Conservation (phyloP, 768 basidiomycete genomes). For the Suillus lakei region DNA sequence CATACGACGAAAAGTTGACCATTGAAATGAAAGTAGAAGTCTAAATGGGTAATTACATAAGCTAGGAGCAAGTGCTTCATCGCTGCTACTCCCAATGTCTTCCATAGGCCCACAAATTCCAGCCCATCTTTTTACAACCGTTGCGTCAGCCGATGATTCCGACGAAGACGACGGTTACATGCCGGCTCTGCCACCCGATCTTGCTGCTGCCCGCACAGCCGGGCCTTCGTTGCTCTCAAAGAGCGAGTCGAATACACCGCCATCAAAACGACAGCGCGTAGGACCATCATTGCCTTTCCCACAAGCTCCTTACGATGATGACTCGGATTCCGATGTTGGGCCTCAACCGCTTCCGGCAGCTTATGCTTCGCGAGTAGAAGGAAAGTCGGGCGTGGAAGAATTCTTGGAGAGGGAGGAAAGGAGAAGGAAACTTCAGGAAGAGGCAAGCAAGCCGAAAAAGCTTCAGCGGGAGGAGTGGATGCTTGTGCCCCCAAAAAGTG, state of each 20-base stretch:
- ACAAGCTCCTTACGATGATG: slow-evolving; percentile 45
- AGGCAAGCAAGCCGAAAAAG: slow-evolving; percentile 77
- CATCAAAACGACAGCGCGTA: slow-evolving; percentile 42
- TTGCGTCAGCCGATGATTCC: slow-evolving; percentile 25
- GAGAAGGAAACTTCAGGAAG: slow-evolving; percentile 74
- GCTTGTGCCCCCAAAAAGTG: slow-evolving; percentile 88
- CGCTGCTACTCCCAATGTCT: slow-evolving; percentile 40
- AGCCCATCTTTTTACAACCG: slow-evolving; percentile 44
- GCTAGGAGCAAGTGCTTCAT: too few species aligned
- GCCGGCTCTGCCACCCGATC: slow-evolving; percentile 77
- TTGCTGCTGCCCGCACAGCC: slow-evolving; percentile 49
- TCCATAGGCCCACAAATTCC: slow-evolving; percentile 64
- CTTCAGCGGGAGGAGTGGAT: slow-evolving; percentile 96
- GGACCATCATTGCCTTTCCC: slow-evolving; percentile 59
- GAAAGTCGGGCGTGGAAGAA: slow-evolving; percentile 72
- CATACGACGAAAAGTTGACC: too few species aligned
- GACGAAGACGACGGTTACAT: slow-evolving; percentile 67
- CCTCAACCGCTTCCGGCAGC: slow-evolving; percentile 73
- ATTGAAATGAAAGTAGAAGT: too few species aligned
- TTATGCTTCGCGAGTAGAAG: slow-evolving; percentile 32
- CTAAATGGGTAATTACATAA: too few species aligned
- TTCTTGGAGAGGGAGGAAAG: slow-evolving; percentile 88
- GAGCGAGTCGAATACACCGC: slow-evolving; percentile 20
- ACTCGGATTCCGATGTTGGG: slow-evolving; percentile 82
- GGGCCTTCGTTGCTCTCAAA: slow-evolving; percentile 31